These are phyloP conservation scores for Decorospora gaudefroyi DNA, from an alignment of 2,329 filamentous ascomycete genomes.

Conservation along the genomic window DNA sequence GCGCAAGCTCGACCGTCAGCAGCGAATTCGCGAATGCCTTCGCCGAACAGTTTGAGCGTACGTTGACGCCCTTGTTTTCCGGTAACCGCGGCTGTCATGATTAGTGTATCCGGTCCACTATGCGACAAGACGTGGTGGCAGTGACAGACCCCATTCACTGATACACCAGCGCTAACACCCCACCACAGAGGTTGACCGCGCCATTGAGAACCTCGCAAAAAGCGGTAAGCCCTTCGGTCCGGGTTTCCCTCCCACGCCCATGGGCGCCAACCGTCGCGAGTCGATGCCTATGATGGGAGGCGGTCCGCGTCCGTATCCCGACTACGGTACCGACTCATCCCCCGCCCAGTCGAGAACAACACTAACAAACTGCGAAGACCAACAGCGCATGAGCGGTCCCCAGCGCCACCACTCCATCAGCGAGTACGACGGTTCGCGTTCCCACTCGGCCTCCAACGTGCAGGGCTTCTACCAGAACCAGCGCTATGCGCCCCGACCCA, in stretches of 20 bases:
- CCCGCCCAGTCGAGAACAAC: conserved; percentile 11
- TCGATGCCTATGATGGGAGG: conserved; percentile 68
- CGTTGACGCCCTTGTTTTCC: conserved; percentile 45
- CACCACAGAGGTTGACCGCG: conserved; percentile 84
- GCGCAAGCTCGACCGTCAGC: conserved; percentile 70
- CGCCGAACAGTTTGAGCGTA: conserved; percentile 87
- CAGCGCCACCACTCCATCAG: conserved; percentile 82
- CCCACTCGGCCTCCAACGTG: conserved; percentile 75
- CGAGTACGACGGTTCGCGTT: conserved; percentile 78
- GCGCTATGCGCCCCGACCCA: conserved; percentile 84
- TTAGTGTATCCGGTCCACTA: not conserved
- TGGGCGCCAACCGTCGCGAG: conserved; percentile 72
- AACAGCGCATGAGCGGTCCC: conserved; percentile 64
- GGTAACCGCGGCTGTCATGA: not conserved
- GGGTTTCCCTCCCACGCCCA: conserved; percentile 32
- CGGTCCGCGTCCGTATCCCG: conserved; percentile 59
- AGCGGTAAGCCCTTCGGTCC: conserved; percentile 85
- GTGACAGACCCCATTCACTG: conserved; percentile 4
- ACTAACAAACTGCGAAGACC: conserved; percentile 54
- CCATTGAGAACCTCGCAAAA: conserved; percentile 93
- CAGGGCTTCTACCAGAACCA: conserved; percentile 95
- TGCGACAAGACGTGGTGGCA: conserved; percentile 7
- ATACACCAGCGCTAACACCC: conserved; percentile 19
- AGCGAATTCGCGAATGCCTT: conserved; percentile 77
- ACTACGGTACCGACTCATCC: conserved; percentile 58